phyloP scores from a whole-genome alignment of 2,329 filamentous ascomycete species.

The Arachnomyces sp. region DNA sequence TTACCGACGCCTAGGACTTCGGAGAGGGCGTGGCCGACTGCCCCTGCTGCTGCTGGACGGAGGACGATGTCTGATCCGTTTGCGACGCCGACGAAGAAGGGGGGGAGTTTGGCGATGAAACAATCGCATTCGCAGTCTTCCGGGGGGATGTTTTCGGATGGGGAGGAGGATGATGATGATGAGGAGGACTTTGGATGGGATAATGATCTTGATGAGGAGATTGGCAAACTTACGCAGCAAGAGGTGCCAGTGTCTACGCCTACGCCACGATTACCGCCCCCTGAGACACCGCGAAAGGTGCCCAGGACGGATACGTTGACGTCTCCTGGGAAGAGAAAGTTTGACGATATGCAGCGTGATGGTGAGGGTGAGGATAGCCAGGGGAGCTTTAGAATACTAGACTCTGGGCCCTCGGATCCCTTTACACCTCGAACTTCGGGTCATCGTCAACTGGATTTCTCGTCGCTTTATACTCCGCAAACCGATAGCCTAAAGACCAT shows the following conservation, averaged over 20 bases:
- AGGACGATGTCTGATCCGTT: constrained; percentile 10
- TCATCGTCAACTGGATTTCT: constrained; percentile 16
- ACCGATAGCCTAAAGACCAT: neutral
- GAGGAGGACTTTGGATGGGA: constrained; percentile 32
- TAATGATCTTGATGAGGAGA: constrained; percentile 26
- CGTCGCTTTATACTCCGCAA: constrained; percentile 13
- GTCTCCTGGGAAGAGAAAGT: constrained; percentile 31
- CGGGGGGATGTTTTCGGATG: neutral
- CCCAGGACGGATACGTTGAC: constrained; percentile 23
- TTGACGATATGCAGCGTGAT: constrained; percentile 18
- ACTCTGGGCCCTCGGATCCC: constrained; percentile 5
- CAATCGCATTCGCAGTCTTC: neutral
- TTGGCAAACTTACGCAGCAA: constrained; percentile 12
- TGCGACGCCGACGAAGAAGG: constrained; percentile 16
- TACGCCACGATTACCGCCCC: constrained; percentile 3
- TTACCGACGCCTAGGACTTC: neutral
- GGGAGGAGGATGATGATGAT: constrained; percentile 22
- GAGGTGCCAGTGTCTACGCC: constrained; percentile 7
- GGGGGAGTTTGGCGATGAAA: neutral
- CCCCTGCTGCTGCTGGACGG: constrained; percentile 27
- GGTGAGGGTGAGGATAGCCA: neutral
- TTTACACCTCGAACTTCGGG: too few relatives aligned
- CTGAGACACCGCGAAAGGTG: constrained; percentile 30
- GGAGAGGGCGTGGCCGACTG: constrained; percentile 22
- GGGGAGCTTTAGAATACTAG: neutral